phyloP scores from a whole-genome alignment of 768 basidiomycete species.

The Peribolospora baueri region DNA sequence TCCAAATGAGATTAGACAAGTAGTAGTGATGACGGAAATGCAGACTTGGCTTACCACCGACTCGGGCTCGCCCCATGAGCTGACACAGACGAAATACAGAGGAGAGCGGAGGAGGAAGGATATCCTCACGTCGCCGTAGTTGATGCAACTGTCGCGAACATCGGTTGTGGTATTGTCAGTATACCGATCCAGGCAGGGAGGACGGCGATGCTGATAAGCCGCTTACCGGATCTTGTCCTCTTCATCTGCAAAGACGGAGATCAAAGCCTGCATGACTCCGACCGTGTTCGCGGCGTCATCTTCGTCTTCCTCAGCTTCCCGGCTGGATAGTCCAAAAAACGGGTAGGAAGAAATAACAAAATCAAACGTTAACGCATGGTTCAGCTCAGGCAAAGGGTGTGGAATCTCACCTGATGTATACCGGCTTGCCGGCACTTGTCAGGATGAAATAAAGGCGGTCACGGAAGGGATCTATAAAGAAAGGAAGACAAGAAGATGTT shows the following conservation, averaged over 20 bases:
- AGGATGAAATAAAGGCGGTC: constrained; percentile 48
- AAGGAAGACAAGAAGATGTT: not conserved
- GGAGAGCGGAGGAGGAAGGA: constrained; percentile 68
- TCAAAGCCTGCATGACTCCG: constrained; percentile 80
- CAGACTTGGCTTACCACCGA: constrained; percentile 44
- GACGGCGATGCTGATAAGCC: not conserved
- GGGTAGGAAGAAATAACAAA: not conserved
- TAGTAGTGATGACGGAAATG: constrained; percentile 4
- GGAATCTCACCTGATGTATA: constrained; percentile 49
- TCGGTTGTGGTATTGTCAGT: constrained; percentile 16
- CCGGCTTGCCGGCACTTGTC: constrained; percentile 93
- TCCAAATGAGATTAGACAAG: not conserved
- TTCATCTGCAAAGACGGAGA: constrained; percentile 86
- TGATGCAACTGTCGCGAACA: constrained; percentile 34
- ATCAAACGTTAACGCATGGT: not conserved
- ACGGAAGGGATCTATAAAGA: not conserved
- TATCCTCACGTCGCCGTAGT: constrained; percentile 56
- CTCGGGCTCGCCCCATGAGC: constrained; percentile 88
- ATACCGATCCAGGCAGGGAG: constrained; percentile 11
- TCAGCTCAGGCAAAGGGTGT: not conserved
- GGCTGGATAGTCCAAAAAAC: not conserved
- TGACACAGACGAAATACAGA: constrained; percentile 72
- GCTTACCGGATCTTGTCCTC: constrained; percentile 36
- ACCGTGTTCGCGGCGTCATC: constrained; percentile 53
- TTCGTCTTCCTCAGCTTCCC: constrained; percentile 11